Base-by-base conservation (phyloP, 768 basidiomycete genomes). In the Holtermanniella nyarrowii region DNA sequence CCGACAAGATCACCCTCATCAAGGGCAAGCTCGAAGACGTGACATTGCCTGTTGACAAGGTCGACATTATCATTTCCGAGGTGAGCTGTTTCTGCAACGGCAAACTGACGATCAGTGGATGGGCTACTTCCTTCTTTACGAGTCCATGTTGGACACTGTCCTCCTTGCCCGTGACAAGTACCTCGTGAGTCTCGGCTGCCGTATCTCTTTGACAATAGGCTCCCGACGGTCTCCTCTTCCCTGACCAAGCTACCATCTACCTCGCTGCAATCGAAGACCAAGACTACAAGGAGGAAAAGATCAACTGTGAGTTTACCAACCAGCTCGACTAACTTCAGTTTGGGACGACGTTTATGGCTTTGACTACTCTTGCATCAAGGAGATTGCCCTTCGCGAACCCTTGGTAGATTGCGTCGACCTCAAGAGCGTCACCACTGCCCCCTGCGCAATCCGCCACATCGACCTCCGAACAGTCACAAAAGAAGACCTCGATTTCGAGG, bases 281-380 rank as follows among this genome's bases (percentile, higher is more conserved):
- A 65, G 95, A 97, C 51, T 99, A 99, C 80, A 97, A 97, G 74
- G 91, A 97, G 59, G 93, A 97, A 73, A 99, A 99, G 74, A 99
- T 99, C 69, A 91, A 91, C 73, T 99, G 93, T 96, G 69, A 69
- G 86, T 79, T 3, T 31, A 23, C 16, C 24, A 14, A 14, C 27
- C 52, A 14, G 39, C 40, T 48, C 20, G 43, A 10, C 41, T n/a
- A 3, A 12, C n/a, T 41, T 3, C 61, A 97, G 93, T 93, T 77
- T 99, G 95, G 95, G 90, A 96, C 66, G 90, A 96, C 63, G 95
- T 99, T 20, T 99, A 99, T 73, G 95, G 95, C 22, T 97, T 99
- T 73, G 91, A 99, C 74, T 99, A 88, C 74, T 95, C 90, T 39
- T 96, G 95, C 72, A 97, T 99, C 78, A 96, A 97, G 74, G 89